These are phyloP conservation scores for Rhynchospora pubera DNA, from an alignment of 176 grass and related monocot species.

Conservation along the genomic window DNA sequence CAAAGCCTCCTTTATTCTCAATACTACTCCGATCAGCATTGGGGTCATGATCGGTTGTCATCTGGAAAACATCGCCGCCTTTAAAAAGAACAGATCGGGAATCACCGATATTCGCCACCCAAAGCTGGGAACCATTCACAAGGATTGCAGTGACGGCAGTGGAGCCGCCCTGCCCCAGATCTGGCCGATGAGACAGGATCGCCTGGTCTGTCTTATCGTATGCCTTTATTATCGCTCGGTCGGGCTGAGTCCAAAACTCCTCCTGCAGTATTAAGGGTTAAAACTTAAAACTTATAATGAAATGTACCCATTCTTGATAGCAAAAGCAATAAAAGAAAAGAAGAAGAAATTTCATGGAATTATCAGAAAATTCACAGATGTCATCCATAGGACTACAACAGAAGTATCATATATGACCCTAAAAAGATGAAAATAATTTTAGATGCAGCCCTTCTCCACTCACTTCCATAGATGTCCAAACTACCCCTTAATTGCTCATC, in stretches of 20 bases:
- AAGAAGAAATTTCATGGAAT: not conserved
- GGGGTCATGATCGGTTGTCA: slow-evolving; percentile 84
- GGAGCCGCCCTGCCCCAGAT: slow-evolving; percentile 73
- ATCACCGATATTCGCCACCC: slow-evolving; percentile 87
- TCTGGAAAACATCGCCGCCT: slow-evolving; percentile 52
- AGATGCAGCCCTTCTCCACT: not conserved
- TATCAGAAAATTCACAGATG: not conserved
- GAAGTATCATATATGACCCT: not conserved
- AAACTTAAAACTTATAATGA: not conserved
- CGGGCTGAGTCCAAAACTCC: slow-evolving; percentile 78
- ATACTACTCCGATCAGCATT: slow-evolving; percentile 57
- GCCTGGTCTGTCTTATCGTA: slow-evolving; percentile 85
- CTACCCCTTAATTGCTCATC: not conserved
- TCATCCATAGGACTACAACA: not conserved
- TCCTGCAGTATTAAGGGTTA: slow-evolving; percentile 37
- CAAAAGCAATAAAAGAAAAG: not conserved
- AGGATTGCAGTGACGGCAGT: slow-evolving; percentile 90
- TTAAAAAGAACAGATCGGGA: slow-evolving; percentile 82
- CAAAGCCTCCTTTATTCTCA: slow-evolving; percentile 81
- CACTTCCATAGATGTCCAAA: not conserved
- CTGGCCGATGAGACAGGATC: slow-evolving; percentile 65
- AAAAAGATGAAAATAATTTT: not conserved
- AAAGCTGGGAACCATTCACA: slow-evolving; percentile 55
- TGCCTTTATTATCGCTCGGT: slow-evolving; percentile 58
- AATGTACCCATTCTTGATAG: not conserved